These are phyloP conservation scores for Metschnikowia cerradonensis DNA, from an alignment of 805 yeast genomes.

Conservation along the genomic window DNA sequence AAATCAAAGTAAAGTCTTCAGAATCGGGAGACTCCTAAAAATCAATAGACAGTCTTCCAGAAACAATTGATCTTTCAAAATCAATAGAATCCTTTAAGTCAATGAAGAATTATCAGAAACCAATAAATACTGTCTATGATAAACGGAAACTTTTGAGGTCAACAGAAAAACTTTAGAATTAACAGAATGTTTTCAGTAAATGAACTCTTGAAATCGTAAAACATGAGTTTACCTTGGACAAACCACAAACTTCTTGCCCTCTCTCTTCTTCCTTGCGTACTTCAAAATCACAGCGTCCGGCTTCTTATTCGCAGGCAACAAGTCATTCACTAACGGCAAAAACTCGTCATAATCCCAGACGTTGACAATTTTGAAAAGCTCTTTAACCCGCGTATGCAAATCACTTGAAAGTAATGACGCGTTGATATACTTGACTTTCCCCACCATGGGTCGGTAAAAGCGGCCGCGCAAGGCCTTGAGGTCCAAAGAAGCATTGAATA, in stretches of 20 bases:
- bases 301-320: conserved; percentile 34
- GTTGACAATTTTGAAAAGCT: conserved; percentile 27
- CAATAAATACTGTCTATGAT: too few relatives aligned
- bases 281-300: conserved; percentile 36
- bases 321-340: conserved; percentile 28
- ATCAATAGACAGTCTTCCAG: too few relatives aligned
- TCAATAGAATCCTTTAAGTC: too few relatives aligned
- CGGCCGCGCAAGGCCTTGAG: conserved; percentile 52
- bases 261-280: conserved; percentile 32
- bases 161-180: too few relatives aligned
- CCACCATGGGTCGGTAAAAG: conserved; percentile 45
- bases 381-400: conserved; percentile 24
- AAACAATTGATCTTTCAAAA: too few relatives aligned
- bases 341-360: conserved; percentile 41
- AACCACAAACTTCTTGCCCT: conserved; percentile 32
- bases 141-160: too few relatives aligned
- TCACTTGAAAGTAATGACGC: conserved; percentile 42
- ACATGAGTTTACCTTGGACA: conserved; percentile 12
- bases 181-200: too few relatives aligned
- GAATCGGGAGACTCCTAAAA: too few relatives aligned
- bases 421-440: conserved; percentile 52
- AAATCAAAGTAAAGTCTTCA: too few relatives aligned
- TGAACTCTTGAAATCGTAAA: not conserved
- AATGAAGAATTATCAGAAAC: too few relatives aligned
- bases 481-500: conserved; percentile 58